Base-by-base conservation (phyloP, 2,329 filamentous ascomycete genomes). In the Plenodomus biglobosus region DNA sequence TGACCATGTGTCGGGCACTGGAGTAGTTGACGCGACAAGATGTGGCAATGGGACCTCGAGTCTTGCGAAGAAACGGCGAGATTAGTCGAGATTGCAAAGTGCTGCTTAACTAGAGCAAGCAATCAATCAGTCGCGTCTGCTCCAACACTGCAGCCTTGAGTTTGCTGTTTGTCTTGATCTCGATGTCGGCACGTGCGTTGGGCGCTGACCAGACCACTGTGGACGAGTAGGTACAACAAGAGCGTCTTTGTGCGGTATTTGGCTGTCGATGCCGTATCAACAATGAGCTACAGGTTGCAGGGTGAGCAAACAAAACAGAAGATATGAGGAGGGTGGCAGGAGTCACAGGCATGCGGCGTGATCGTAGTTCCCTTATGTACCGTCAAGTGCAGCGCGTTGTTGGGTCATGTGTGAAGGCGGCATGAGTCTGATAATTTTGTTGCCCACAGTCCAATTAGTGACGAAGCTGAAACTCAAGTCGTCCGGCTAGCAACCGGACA, bases 341-440 rank as follows among this genome's bases (percentile, higher is more conserved):
- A 42, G 48, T 44, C 46, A 44, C 27, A 32, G 11, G 34, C 34
- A 43, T 44, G 53, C 53, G 51, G 47, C 46, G 59, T 61, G 55
- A 53, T 53, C 17, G 58, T 51, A 41, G 47, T 59, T 50, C 46
- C 55, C 56, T 66, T 66, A 68, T 62, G 64, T 70, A 68, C 48
- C 46, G 55, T 42, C 40, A 20, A 47, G 44, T 52, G 51, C 56
- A 62, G 57, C 58, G 62, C 38, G 55, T 42, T 51, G 50, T 50
- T 42, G 55, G 67, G 68, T 71, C 68, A 71, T 69, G 68, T 52
- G 68, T 62, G 64, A 67, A 65, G 62, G 64, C 67, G 67, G 66
- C 66, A 66, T 68, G 64, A 61, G 55, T 62, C 39, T 57, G 47
- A 57, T 53, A 50, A 50, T 53, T 57, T 65, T 57, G 59, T 62